Base-by-base conservation (phyloP, 2,329 filamentous ascomycete genomes). In the Dothistroma pini region DNA sequence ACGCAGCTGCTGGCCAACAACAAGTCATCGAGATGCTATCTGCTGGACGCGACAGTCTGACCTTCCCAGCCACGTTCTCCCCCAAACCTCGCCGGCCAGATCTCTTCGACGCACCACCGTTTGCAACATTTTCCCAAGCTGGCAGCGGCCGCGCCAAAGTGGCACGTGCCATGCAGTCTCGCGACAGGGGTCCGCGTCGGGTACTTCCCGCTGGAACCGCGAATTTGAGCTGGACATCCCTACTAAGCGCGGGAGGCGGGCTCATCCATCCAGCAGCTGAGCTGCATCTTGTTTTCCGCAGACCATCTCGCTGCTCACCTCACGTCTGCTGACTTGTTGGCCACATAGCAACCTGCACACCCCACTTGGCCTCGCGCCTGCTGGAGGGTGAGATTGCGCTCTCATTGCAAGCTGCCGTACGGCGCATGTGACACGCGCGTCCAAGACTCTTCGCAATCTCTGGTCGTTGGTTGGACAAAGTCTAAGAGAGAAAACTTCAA, bases 371-470 rank as follows among this genome's bases (percentile, higher is more conserved):
- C 22, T 49, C 21, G 19, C 54, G 41, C 41, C 47, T 19, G 11
- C 21, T 48, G 55, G 55, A 57, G 44, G 55, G 55, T 35, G 55
- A 49, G 44, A 25, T 48, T 21, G 32, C 25, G 4, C 55, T 57
- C 12, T 50, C 41, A 51, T 57, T 35, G 55, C 55, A 50, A 25
- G n/a, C 7, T n/a, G 19, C n/a, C 31, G 35, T 35, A 21, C n/a
- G n/a, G n/a, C n/a, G n/a, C n/a, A n/a, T n/a, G 25, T 32, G 44
- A 50, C 19, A 25, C 25, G 55, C 22, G 44, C 44, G 41, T 48
- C 29, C 2, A 49, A 49, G 47, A 49, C 55, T 50, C 19, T 57
- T 48, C 55, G 29, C 51, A 50, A 57, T 57, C 55, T 49, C 29
- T 50, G 29, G 41, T 16, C 44, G 48, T 22, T 35, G 31, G 34